Percentiles rank a stretch among this genome's conserved stretches.
Conservation (phyloP, 2,329 filamentous ascomycete genomes). For the Pseudocercospora musae region DNA sequence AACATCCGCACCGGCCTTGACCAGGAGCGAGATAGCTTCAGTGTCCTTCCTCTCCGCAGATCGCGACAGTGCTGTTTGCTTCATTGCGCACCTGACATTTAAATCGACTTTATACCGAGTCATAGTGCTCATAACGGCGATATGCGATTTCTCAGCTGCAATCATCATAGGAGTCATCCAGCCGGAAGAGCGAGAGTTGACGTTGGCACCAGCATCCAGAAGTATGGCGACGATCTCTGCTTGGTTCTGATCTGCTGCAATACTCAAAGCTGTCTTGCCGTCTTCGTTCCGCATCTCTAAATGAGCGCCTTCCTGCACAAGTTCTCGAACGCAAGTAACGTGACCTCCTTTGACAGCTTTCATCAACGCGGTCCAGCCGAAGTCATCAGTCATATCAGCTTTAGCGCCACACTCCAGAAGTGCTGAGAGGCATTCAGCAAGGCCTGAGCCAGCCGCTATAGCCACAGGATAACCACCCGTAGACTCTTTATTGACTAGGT, state of each 20-base stretch:
- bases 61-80: not conserved
- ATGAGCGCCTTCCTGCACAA: not conserved
- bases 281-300: not conserved
- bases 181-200: not conserved
- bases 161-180: not conserved
- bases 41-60: not conserved
- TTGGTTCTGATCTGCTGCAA: not conserved
- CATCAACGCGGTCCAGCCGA: not conserved
- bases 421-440: not conserved
- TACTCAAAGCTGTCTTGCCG: not conserved
- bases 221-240: not conserved
- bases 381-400: not conserved
- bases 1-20: not conserved
- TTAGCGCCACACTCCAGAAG: not conserved
- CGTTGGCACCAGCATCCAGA: not conserved
- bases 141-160: not conserved
- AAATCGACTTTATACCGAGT: not conserved
- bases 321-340: not conserved
- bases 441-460: not conserved
- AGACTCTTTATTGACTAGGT: not conserved
- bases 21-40: not conserved
- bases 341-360: not conserved
- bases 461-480: not conserved
- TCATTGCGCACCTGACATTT: not conserved
- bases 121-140: not conserved